Percentiles rank a stretch among this genome's conserved stretches.
These are phyloP conservation scores for Eimeria mitis DNA, from an alignment of 169 alveolate genomes.

Conservation along the genomic window DNA sequence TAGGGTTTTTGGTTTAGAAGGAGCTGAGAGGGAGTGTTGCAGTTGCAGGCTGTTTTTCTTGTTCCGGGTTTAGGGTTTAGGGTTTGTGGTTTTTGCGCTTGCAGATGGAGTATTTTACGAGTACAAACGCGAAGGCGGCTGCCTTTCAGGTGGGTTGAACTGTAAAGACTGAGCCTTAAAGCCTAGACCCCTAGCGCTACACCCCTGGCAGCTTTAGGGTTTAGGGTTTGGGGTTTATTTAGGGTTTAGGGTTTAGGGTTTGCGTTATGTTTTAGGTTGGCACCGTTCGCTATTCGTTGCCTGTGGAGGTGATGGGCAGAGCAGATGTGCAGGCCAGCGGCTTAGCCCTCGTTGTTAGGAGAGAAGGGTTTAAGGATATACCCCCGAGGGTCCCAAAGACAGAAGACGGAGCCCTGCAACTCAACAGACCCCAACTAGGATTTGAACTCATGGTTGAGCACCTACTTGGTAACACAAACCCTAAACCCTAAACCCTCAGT, in stretches of 20 bases:
- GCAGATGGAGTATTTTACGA: constrained; percentile 40
- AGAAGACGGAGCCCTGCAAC: constrained; percentile 49
- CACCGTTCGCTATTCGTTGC: constrained; percentile 35
- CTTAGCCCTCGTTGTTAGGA: constrained; percentile 20
- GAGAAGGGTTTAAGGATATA: constrained; percentile 80
- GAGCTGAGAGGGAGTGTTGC: not conserved
- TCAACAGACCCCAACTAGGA: constrained; percentile 54
- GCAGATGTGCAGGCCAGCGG: constrained; percentile 73
- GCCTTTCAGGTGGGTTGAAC: constrained; percentile 14
- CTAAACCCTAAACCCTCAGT: not conserved
- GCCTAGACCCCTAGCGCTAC: too few relatives aligned
- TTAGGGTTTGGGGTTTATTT: too few relatives aligned
- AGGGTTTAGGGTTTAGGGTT: too few relatives aligned
- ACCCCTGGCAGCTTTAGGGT: too few relatives aligned
- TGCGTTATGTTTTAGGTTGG: too few relatives aligned
- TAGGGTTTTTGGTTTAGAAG: too few relatives aligned
- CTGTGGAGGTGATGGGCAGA: constrained; percentile 57
- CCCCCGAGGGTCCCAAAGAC: constrained; percentile 51
- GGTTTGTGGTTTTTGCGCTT: not conserved
- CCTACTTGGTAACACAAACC: constrained; percentile 49
- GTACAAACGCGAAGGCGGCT: constrained; percentile 25
- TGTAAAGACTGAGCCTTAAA: too few relatives aligned
- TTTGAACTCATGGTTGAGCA: constrained; percentile 74
- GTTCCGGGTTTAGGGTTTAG: constrained; percentile 11
- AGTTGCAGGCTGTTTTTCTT: not conserved